Conservation (phyloP, 805 yeast species). For the Candida adriatica region DNA sequence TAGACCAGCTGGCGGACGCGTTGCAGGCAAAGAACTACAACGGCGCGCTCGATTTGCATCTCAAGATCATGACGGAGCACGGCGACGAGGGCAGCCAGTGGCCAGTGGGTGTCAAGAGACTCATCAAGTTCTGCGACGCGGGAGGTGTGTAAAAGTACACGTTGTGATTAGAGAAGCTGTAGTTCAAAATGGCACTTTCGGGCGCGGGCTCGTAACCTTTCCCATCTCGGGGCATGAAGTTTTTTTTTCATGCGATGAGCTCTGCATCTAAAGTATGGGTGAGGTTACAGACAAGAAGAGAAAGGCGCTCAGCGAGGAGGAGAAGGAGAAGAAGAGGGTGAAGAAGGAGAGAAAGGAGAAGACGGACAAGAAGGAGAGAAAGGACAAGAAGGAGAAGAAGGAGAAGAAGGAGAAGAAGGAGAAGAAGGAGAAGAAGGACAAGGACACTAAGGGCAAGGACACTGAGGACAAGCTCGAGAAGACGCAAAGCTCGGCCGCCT, state of each 20-base stretch:
- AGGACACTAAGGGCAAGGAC: slow-evolving; percentile 14
- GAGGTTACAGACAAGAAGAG: too few species aligned
- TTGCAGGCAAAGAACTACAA: slow-evolving; percentile 46
- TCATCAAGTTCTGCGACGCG: slow-evolving; percentile 63
- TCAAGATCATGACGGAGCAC: slow-evolving; percentile 54
- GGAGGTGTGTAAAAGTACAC: too few species aligned
- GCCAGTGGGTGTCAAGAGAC: slow-evolving; percentile 87
- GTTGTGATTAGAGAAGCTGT: too few species aligned
- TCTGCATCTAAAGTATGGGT: too few species aligned
- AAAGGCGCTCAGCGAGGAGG: too few species aligned
- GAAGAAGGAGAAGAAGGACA: slow-evolving; percentile 31
- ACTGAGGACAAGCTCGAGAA: slow-evolving; percentile 17
- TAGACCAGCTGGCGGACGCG: slow-evolving; percentile 44
- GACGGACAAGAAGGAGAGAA: slow-evolving; percentile 18
- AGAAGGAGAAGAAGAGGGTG: too few species aligned
- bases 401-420: slow-evolving; percentile 28
- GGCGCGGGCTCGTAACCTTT: too few species aligned
- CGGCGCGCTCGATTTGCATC: slow-evolving; percentile 49
- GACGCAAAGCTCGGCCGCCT: slow-evolving; percentile 6
- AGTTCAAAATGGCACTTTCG: too few species aligned
- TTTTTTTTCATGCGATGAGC: too few species aligned
- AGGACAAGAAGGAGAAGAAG: slow-evolving; percentile 18
- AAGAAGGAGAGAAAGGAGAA: slow-evolving; percentile 20
- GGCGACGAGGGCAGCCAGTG: slow-evolving; percentile 81
- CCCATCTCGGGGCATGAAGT: too few species aligned